Evolutionary conservation across 2,329 filamentous ascomycete species (phyloP).

Genomic region (Colletotrichum agaves): DNA sequence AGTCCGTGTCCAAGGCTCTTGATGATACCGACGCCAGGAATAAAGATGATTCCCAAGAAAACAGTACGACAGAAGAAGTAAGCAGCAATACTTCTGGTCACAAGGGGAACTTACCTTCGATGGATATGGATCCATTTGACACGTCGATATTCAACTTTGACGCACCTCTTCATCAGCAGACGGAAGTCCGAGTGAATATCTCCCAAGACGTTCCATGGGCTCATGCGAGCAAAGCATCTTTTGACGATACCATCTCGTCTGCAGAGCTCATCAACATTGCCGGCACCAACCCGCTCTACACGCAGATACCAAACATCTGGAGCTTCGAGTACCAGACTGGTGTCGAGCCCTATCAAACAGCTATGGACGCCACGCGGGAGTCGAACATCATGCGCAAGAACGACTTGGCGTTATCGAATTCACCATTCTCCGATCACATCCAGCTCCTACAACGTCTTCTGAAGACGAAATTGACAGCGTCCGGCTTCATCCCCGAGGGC

Average conservation of each 20-base stretch:
- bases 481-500: conserved; percentile 18
- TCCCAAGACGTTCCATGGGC: too few relatives aligned
- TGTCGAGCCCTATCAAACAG: conserved; percentile 42
- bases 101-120: background rate
- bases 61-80: background rate
- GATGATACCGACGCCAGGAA: conserved; percentile 29
- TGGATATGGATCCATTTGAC: background rate
- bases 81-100: background rate
- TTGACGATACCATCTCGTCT: background rate
- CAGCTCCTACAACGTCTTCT: conserved; percentile 42
- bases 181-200: accelerated
- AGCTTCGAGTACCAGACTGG: conserved; percentile 47
- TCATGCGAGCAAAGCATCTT: background rate
- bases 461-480: conserved; percentile 40
- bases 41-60: background rate
- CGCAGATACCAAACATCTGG: conserved; percentile 46
- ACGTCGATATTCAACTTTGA: conserved; percentile 8
- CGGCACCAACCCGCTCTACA: conserved; percentile 37
- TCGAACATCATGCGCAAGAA: conserved; percentile 41
- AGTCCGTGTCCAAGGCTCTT: conserved; percentile 42
- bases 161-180: background rate
- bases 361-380: conserved; percentile 40
- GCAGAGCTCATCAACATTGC: conserved; percentile 25
- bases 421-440: conserved; percentile 47
- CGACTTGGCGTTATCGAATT: conserved; percentile 43